Base-by-base conservation (phyloP, 768 basidiomycete genomes). In the Leccinum disarticulatum region DNA sequence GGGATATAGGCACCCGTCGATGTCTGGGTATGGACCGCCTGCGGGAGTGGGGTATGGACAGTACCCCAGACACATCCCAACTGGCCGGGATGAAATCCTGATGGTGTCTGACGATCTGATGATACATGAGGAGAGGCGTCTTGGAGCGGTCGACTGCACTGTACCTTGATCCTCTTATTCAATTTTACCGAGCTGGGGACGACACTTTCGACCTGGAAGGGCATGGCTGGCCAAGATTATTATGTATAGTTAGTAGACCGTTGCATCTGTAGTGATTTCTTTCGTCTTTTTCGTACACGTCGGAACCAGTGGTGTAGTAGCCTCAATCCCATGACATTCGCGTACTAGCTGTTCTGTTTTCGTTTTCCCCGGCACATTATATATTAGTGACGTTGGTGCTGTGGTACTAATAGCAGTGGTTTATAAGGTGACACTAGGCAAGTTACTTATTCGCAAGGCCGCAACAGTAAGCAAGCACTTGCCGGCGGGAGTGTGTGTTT, bases 81-180 rank as follows among this genome's bases (percentile, higher is more conserved):
- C 79, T 11, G 86, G 81, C 13, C 81, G 90, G 28, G 89, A 92
- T 60, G 93, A 97, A 74, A 93, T 97, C 70, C 77, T 95, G 62
- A 86, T 95, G 74, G 90, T 93, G 36, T 93, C 91, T 4, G 95
- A 95, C 65, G 94, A 95, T 74, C 84, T 33, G 15, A n/a, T 19
- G n/a, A 41, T 59, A 10, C 5, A 28, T 28, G 38, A 15, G 31
- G 31, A n/a, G n/a, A 7, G 17, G 15, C 14, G 56, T 51, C 50
- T 52, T 47, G 28, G 62, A 53, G 41, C 31, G 46, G 38, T 15
- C 38, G 30, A 54, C 54, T 58, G 59, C 61, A n/a, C n/a, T n/a
- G n/a, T n/a, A n/a, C n/a, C n/a, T n/a, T n/a, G n/a, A n/a, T 55
- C 55, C 52, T 55, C 41, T 61, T 68, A 43, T 43, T 43, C 41